Evolutionary conservation across 768 basidiomycete genomes (phyloP).

Genomic region (Pholiota microspora): DNA sequence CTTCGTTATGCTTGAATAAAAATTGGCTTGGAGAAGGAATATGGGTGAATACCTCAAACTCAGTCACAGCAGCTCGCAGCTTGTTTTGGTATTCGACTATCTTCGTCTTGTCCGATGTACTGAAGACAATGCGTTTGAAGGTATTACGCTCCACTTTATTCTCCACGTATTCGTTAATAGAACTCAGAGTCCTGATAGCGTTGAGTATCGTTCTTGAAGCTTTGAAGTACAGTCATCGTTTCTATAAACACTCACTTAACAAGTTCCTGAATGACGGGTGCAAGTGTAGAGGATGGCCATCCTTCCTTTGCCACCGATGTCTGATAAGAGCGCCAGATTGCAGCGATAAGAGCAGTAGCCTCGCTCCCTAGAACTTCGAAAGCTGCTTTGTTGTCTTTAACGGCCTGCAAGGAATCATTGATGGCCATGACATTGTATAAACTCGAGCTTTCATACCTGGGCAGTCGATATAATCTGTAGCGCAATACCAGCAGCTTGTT

Average conservation of each 20-base stretch:
- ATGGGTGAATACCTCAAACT: not conserved
- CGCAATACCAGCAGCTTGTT: slow-evolving; percentile 1
- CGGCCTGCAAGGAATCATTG: not conserved
- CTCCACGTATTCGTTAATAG: not conserved
- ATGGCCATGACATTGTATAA: not conserved
- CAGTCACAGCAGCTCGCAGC: not conserved
- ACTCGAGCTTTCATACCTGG: not conserved
- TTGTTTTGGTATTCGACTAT: slow-evolving; percentile 1
- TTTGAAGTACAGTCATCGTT: not conserved
- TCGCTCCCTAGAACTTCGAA: slow-evolving; percentile 3
- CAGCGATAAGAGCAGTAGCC: slow-evolving; percentile 6
- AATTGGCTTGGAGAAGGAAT: not conserved
- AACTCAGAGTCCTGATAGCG: not conserved
- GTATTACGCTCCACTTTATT: not conserved
- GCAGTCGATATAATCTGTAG: not conserved
- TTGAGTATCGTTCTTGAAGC: not conserved
- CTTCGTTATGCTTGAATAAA: not conserved
- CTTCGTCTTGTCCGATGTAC: not conserved
- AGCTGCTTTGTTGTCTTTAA: slow-evolving; percentile 8
- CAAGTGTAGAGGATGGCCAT: not conserved
- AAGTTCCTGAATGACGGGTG: not conserved
- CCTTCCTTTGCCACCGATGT: not conserved
- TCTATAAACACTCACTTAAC: not conserved
- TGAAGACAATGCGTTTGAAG: not conserved
- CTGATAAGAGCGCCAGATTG: slow-evolving; percentile 6